phyloP scores from a whole-genome alignment of 495 filamentous ascomycete genomes.

The Penicillium nucicola region DNA sequence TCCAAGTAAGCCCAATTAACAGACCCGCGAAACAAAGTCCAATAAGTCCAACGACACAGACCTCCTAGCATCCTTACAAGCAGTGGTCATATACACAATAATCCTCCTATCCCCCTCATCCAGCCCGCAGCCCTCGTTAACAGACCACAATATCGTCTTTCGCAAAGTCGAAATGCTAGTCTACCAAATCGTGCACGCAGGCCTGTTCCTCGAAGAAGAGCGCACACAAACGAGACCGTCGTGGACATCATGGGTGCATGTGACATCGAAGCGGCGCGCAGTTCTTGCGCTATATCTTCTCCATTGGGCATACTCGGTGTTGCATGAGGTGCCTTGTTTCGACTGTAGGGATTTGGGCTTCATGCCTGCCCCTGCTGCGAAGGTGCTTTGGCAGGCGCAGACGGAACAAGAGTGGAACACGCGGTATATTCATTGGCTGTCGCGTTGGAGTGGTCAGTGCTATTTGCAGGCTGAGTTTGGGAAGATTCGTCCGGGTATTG shows the following conservation, averaged over 20 bases:
- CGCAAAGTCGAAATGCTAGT: conserved; percentile 23
- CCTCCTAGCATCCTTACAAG: conserved; percentile 34
- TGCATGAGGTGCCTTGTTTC: conserved; percentile 28
- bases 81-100: conserved; percentile 34
- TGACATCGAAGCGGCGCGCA: conserved; percentile 37
- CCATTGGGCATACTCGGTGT: conserved; percentile 39
- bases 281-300: conserved; percentile 28
- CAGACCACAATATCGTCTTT: conserved; percentile 19
- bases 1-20: background rate
- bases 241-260: conserved; percentile 35
- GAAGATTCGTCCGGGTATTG: conserved; percentile 15
- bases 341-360: conserved; percentile 36
- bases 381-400: conserved; percentile 38
- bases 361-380: conserved; percentile 33
- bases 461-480: conserved; percentile 37
- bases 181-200: conserved; percentile 24
- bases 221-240: conserved; percentile 22
- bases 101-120: conserved; percentile 34
- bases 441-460: conserved; percentile 30
- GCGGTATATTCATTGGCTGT: conserved; percentile 33
- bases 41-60: conserved; percentile 26
- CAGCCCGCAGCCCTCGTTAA: background rate
- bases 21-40: conserved; percentile 4
- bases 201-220: conserved; percentile 36
- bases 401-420: conserved; percentile 33